Percentiles rank a stretch among this genome's conserved stretches.
These are phyloP conservation scores for Aspergillus bridgeri DNA, from an alignment of 495 filamentous ascomycete species.

Conservation along the genomic window DNA sequence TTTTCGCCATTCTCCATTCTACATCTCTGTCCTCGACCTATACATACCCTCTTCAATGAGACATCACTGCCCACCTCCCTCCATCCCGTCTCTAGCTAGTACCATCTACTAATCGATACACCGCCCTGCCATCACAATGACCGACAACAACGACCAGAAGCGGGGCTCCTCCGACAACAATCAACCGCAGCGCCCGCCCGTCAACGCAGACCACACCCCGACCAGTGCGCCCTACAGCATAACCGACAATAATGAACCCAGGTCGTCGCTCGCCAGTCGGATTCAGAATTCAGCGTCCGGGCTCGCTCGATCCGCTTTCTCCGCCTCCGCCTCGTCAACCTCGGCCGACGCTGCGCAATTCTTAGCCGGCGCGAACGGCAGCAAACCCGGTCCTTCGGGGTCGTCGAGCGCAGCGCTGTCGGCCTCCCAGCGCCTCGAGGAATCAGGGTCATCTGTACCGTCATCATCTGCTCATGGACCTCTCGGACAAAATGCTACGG, in stretches of 20 bases:
- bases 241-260: slow-evolving; percentile 6
- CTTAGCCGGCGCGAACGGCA: slow-evolving; percentile 22
- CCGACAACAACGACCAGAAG: slow-evolving; percentile 17
- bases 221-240: slow-evolving; percentile 4
- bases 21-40: background rate
- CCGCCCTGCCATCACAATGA: background rate
- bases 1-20: background rate
- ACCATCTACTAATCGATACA: background rate
- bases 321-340: slow-evolving; percentile 13
- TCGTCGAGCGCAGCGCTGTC: slow-evolving; percentile 18
- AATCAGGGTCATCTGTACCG: slow-evolving; percentile 2
- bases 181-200: slow-evolving; percentile 6
- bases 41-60: too few relatives aligned
- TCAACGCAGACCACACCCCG: slow-evolving; percentile 2
- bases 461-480: slow-evolving; percentile 10
- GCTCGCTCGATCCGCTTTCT: slow-evolving; percentile 34
- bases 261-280: slow-evolving; percentile 30
- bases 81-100: background rate
- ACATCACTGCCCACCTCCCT: too few relatives aligned
- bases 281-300: slow-evolving; percentile 39
- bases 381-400: slow-evolving; percentile 23
- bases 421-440: slow-evolving; percentile 15
- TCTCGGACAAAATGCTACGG: background rate
- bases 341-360: slow-evolving; percentile 24
- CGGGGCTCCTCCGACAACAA: slow-evolving; percentile 17